Conservation (phyloP, 768 basidiomycete species). For the Lactarius trivialis region DNA sequence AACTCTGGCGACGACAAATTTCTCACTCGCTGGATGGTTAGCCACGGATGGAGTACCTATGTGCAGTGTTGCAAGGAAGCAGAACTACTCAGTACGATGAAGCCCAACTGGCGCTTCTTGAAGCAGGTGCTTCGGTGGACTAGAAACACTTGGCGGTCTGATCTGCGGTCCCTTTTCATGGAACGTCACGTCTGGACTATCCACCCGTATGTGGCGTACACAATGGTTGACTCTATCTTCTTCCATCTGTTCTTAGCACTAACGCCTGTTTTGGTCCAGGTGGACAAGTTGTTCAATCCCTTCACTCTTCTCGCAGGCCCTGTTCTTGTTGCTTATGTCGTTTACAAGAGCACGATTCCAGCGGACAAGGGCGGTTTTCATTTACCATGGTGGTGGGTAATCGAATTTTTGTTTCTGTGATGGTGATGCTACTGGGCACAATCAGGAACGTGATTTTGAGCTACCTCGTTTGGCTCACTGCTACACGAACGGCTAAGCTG, state of each 20-base stretch:
- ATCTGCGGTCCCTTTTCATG: slow-evolving; percentile 82
- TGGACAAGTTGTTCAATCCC: slow-evolving; percentile 82
- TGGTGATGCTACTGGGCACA: neutral
- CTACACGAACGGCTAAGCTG: slow-evolving; percentile 69
- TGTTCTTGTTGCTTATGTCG: slow-evolving; percentile 63
- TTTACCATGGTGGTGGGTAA: slow-evolving; percentile 70
- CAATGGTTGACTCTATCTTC: slow-evolving; percentile 53
- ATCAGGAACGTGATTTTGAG: slow-evolving; percentile 61
- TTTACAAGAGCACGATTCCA: slow-evolving; percentile 73
- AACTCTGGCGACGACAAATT: slow-evolving; percentile 95
- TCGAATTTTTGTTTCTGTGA: neutral
- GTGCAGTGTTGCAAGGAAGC: slow-evolving; percentile 82
- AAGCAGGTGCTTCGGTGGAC: slow-evolving; percentile 94
- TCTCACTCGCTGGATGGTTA: slow-evolving; percentile 94
- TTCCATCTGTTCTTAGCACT: slow-evolving; percentile 10
- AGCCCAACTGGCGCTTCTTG: slow-evolving; percentile 92
- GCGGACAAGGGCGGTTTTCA: slow-evolving; percentile 67
- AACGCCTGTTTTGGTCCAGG: slow-evolving; percentile 35
- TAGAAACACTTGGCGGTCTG: slow-evolving; percentile 89
- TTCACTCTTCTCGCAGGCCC: slow-evolving; percentile 84
- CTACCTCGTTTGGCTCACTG: slow-evolving; percentile 64
- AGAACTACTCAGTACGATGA: slow-evolving; percentile 89
- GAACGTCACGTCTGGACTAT: slow-evolving; percentile 82
- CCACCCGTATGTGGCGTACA: slow-evolving; percentile 78
- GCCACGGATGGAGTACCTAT: slow-evolving; percentile 93